phyloP scores from a whole-genome alignment of 2,329 filamentous ascomycete genomes.

The Botrytis medusae region DNA sequence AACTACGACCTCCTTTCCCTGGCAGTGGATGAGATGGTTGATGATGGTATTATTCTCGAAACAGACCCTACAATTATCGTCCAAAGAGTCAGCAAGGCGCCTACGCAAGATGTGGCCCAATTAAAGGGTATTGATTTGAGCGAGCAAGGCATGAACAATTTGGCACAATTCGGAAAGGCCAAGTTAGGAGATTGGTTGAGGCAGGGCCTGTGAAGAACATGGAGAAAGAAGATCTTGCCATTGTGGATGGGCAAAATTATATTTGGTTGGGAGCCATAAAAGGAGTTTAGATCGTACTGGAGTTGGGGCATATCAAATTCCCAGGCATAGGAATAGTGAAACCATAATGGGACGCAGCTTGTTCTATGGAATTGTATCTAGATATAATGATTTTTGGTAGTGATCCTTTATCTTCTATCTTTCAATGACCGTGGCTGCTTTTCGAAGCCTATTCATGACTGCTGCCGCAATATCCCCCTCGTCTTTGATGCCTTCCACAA shows the following conservation, averaged over 20 bases:
- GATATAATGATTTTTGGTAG: neutral
- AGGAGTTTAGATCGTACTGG: constrained; percentile 19
- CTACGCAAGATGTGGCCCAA: constrained; percentile 81
- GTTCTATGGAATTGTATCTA: constrained; percentile 6
- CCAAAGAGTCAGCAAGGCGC: constrained; percentile 87
- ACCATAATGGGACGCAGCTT: constrained; percentile 12
- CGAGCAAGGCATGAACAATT: constrained; percentile 91
- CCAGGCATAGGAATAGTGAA: constrained; percentile 18
- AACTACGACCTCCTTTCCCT: constrained; percentile 97
- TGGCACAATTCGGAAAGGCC: constrained; percentile 89
- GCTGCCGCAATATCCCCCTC: constrained; percentile 81
- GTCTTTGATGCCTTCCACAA: constrained; percentile 84
- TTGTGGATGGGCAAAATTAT: neutral
- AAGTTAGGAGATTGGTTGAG: constrained; percentile 89
- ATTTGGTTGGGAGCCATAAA: constrained; percentile 16
- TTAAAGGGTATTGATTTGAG: constrained; percentile 93
- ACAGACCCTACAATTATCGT: constrained; percentile 94
- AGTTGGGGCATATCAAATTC: constrained; percentile 23
- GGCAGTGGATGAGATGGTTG: constrained; percentile 91
- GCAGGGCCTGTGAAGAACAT: constrained; percentile 65
- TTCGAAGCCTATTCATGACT: constrained; percentile 79
- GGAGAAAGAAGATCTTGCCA: neutral
- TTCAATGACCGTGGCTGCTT: constrained; percentile 61
- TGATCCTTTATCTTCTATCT: constrained; percentile 12
- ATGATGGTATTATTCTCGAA: constrained; percentile 95